These are phyloP conservation scores for Papiliotrema nemorosa DNA, from an alignment of 1,284 basidiomycete species.

Conservation along the genomic window DNA sequence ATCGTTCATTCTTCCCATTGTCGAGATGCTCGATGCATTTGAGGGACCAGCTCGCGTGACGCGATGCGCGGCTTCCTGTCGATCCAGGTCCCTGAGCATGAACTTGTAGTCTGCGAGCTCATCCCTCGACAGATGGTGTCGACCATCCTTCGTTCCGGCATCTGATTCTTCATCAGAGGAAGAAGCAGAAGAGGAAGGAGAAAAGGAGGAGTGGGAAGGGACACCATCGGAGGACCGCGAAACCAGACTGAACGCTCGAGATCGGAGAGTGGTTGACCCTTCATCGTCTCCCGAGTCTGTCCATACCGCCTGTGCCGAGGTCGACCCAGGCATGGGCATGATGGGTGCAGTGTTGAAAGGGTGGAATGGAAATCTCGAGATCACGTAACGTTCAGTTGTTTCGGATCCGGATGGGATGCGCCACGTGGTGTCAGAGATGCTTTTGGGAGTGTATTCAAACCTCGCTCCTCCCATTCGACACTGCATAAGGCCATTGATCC, in stretches of 20 bases:
- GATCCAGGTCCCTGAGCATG: not conserved
- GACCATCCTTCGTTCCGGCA: not conserved
- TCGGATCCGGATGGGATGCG: too few species aligned
- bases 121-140: not conserved
- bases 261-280: too few species aligned
- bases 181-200: not conserved
- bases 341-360: too few species aligned
- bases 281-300: too few species aligned
- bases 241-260: too few species aligned
- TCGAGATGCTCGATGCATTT: not conserved
- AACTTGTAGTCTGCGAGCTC: not conserved
- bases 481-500: not conserved
- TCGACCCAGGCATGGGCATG: too few species aligned
- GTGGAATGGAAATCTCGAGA: too few species aligned
- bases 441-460: not conserved
- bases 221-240: too few species aligned
- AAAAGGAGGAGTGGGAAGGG: too few species aligned
- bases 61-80: not conserved
- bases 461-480: not conserved
- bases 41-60: not conserved
- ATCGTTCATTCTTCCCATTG: not conserved
- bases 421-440: not conserved
- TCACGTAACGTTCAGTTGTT: too few species aligned
- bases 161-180: too few species aligned
- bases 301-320: too few species aligned